Evolutionary conservation across 2,329 filamentous ascomycete species (phyloP).

Genomic region (Fonsecaea monophora): DNA sequence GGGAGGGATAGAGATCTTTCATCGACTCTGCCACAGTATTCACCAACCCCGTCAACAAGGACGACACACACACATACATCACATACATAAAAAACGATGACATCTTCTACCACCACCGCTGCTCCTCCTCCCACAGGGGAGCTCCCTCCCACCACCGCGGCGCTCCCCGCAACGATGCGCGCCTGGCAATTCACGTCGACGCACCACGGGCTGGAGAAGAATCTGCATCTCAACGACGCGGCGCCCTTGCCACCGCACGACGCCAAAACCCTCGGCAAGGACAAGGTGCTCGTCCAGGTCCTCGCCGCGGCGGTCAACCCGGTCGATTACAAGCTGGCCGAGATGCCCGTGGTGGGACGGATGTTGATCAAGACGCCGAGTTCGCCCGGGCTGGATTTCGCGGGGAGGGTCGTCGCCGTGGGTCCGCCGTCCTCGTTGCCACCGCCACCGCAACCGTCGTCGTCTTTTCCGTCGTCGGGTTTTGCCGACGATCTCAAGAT

Average conservation of each 20-base stretch:
- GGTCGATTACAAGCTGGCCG: conserved; percentile 68
- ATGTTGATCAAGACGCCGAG: conserved; percentile 52
- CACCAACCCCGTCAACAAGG: too few relatives aligned
- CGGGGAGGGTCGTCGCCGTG: conserved; percentile 52
- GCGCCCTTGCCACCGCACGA: conserved; percentile 50
- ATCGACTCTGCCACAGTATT: too few relatives aligned
- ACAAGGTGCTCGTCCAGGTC: conserved; percentile 64
- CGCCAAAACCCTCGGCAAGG: conserved; percentile 43
- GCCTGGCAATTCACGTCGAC: conserved; percentile 64
- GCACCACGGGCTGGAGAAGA: conserved; percentile 59
- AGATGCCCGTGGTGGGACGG: conserved; percentile 54
- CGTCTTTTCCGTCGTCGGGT: too few relatives aligned
- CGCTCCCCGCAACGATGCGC: conserved; percentile 56
- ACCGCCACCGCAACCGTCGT: conserved; percentile 6
- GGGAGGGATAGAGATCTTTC: too few relatives aligned
- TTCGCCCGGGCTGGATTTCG: conserved; percentile 60
- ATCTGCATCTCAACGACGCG: conserved; percentile 56
- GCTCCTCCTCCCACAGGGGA: not conserved
- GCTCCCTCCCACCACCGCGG: not conserved
- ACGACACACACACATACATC: too few relatives aligned
- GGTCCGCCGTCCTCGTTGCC: not conserved
- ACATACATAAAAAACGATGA: too few relatives aligned
- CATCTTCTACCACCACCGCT: not conserved
- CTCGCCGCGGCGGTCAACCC: conserved; percentile 64
- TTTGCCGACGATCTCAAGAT: conserved; percentile 40